These are phyloP conservation scores for Brassica rapa DNA, from an alignment of 345 rosid genomes.

Conservation along the genomic window DNA sequence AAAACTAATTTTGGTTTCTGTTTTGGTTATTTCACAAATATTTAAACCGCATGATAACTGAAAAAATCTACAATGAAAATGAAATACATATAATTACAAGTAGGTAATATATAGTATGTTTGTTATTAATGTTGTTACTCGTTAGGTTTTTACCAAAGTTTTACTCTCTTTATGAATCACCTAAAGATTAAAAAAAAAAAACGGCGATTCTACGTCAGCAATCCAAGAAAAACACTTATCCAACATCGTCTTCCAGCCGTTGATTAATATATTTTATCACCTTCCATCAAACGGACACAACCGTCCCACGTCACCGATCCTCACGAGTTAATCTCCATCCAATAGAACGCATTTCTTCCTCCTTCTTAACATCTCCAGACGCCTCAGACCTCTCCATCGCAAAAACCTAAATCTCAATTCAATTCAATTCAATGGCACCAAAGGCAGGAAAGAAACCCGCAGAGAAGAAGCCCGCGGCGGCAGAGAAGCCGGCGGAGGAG, in stretches of 20 bases:
- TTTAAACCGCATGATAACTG: too few relatives aligned
- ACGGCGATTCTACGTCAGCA: not conserved
- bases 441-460: slow-evolving; percentile 57
- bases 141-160: not conserved
- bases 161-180: too few relatives aligned
- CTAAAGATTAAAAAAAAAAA: too few relatives aligned
- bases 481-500: slow-evolving; percentile 57
- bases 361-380: not conserved
- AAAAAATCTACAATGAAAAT: too few relatives aligned
- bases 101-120: too few relatives aligned
- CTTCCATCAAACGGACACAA: not conserved
- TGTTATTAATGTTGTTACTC: too few relatives aligned
- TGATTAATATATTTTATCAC: not conserved
- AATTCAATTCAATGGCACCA: slow-evolving; percentile 19
- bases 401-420: not conserved
- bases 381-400: not conserved
- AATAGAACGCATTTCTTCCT: not conserved
- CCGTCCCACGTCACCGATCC: not conserved
- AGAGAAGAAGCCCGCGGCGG: slow-evolving; percentile 70
- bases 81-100: too few relatives aligned
- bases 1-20: too few relatives aligned
- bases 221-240: not conserved
- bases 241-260: not conserved
- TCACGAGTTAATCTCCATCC: not conserved
- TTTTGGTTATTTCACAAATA: too few relatives aligned